Conservation (phyloP, 163 green algal genomes). For the Scenedesmus sp. region DNA sequence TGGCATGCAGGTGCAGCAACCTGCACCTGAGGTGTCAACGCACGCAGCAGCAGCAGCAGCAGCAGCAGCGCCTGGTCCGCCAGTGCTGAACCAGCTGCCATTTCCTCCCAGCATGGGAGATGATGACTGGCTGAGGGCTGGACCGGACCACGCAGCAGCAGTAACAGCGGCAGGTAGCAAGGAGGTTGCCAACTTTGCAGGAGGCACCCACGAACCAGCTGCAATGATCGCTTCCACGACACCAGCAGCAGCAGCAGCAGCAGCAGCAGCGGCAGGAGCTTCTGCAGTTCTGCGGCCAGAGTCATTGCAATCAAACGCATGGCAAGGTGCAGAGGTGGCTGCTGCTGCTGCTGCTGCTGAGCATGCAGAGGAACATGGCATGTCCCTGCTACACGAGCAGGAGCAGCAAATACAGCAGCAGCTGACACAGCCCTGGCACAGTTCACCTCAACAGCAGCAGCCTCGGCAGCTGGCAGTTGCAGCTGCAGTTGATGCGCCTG, state of each 20-base stretch:
- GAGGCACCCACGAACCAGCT: too few relatives aligned
- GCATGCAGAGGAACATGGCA: not conserved
- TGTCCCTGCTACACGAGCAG: not conserved
- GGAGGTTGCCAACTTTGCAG: too few relatives aligned
- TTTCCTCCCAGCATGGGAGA: not conserved
- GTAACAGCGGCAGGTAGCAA: not conserved
- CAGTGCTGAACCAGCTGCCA: not conserved
- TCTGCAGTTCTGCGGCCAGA: not conserved
- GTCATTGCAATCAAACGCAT: too few relatives aligned
- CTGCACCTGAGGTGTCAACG: not conserved
- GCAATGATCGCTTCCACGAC: too few relatives aligned
- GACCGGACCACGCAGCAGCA: not conserved
- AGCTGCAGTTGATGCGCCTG: not conserved
- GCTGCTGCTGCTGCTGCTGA: not conserved
- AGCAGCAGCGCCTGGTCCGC: not conserved
- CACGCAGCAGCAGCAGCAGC: not conserved
- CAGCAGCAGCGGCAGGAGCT: not conserved
- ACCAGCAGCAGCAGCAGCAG: not conserved
- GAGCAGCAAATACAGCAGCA: slow-evolving; percentile 8
- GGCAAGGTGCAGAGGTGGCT: not conserved
- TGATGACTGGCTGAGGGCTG: not conserved
- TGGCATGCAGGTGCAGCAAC: not conserved
- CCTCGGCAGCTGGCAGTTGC: not conserved
- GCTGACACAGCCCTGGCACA: not conserved
- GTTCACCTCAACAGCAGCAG: not conserved